A percentile compares a stretch with the other conserved stretches of the same genome.
phyloP scores from a whole-genome alignment of 2,329 filamentous ascomycete genomes.

The Talaromyces sp. region DNA sequence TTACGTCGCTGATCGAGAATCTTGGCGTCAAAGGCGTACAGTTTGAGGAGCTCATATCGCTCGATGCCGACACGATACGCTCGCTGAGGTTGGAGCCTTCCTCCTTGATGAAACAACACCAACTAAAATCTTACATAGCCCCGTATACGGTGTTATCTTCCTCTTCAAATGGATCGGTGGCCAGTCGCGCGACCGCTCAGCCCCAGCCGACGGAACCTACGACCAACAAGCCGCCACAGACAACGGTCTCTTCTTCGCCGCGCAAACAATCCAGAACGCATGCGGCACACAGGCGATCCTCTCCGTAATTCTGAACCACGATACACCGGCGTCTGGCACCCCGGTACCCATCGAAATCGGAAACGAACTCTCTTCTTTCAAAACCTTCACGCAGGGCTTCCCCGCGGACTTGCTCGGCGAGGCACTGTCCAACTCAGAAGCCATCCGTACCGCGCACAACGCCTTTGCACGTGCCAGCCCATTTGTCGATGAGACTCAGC shows the following conservation, averaged over 20 bases:
- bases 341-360: constrained; percentile 60
- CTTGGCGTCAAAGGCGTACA: constrained; percentile 91
- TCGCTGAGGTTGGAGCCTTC: constrained; percentile 29
- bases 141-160: constrained; percentile 94
- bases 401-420: constrained; percentile 70
- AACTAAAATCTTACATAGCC: constrained; percentile 39
- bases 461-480: constrained; percentile 82
- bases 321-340: constrained; percentile 23
- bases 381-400: constrained; percentile 80
- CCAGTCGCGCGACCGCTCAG: constrained; percentile 60
- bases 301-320: constrained; percentile 83
- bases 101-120: not conserved
- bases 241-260: constrained; percentile 77
- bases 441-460: constrained; percentile 77
- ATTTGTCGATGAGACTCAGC: constrained; percentile 85
- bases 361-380: constrained; percentile 65
- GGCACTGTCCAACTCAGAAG: constrained; percentile 63
- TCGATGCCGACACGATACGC: constrained; percentile 62
- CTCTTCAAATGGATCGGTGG: constrained; percentile 75
- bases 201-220: constrained; percentile 74
- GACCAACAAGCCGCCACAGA: constrained; percentile 65
- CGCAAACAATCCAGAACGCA: constrained; percentile 96
- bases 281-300: constrained; percentile 95
- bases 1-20: constrained; percentile 89
- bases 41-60: constrained; percentile 89